Conservation (phyloP, 2,329 filamentous ascomycete genomes). For the Sclerotinia trifoliorum region DNA sequence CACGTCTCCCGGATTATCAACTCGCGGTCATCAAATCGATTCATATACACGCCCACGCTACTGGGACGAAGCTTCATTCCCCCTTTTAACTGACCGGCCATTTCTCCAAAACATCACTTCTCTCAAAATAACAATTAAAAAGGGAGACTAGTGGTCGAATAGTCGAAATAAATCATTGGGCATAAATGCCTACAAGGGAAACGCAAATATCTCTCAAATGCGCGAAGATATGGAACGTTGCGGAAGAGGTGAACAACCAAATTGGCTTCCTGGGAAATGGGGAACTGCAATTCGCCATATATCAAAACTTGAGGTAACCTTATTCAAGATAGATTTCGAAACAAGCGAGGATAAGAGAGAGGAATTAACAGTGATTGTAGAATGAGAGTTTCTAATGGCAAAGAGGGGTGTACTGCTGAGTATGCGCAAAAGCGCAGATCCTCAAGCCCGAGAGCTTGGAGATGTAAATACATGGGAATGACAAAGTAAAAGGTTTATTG, state of each 20-base stretch:
- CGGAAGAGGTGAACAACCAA: background rate
- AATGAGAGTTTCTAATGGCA: slow-evolving; percentile 32
- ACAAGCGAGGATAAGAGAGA: slow-evolving; percentile 32
- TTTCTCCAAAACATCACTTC: slow-evolving; percentile 28
- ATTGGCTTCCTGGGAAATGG: slow-evolving; percentile 25
- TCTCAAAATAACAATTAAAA: slow-evolving; percentile 33
- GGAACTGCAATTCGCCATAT: slow-evolving; percentile 29
- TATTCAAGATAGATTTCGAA: slow-evolving; percentile 34
- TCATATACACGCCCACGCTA: slow-evolving; percentile 32
- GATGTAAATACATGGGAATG: slow-evolving; percentile 10
- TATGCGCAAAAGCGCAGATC: slow-evolving; percentile 16
- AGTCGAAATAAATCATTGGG: slow-evolving; percentile 27
- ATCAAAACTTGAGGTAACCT: slow-evolving; percentile 20
- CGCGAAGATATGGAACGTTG: slow-evolving; percentile 11
- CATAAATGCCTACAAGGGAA: slow-evolving; percentile 29
- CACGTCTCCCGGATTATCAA: slow-evolving; percentile 25
- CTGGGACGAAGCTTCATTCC: slow-evolving; percentile 32
- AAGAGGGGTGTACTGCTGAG: slow-evolving; percentile 26
- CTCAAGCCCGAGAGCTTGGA: background rate
- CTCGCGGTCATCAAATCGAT: slow-evolving; percentile 21
- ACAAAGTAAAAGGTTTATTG: background rate
- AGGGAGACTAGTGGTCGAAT: slow-evolving; percentile 36
- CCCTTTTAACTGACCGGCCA: slow-evolving; percentile 1
- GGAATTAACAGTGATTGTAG: slow-evolving; percentile 30
- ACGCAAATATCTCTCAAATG: slow-evolving; percentile 21